A percentile compares a stretch with the other conserved stretches of the same genome.
phyloP scores from a whole-genome alignment of 2,329 filamentous ascomycete genomes.

The Cladosporium cucumerinum region DNA sequence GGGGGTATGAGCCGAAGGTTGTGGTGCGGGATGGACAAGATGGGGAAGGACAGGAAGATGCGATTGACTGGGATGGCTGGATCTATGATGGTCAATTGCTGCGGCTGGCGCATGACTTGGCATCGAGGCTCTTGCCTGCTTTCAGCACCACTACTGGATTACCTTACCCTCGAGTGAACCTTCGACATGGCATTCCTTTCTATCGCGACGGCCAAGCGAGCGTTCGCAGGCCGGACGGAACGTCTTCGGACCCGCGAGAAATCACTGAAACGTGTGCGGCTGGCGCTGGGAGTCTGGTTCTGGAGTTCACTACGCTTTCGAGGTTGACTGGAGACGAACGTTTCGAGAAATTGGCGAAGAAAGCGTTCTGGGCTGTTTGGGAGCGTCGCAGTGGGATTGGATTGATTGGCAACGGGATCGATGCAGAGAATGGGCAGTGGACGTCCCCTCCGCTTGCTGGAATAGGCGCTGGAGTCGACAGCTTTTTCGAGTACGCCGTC shows the following conservation, averaged over 20 bases:
- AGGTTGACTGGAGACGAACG: constrained; percentile 78
- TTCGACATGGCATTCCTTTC: constrained; percentile 86
- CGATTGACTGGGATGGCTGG: constrained; percentile 57
- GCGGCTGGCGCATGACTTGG: constrained; percentile 83
- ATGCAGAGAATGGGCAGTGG: constrained; percentile 88
- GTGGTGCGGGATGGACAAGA: constrained; percentile 19
- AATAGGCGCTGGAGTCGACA: constrained; percentile 94
- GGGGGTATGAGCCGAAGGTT: constrained; percentile 61
- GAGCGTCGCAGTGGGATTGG: constrained; percentile 77
- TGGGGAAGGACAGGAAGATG: constrained; percentile 34
- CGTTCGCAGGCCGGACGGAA: constrained; percentile 42
- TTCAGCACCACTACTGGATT: constrained; percentile 90
- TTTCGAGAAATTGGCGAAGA: constrained; percentile 87
- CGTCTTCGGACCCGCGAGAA: constrained; percentile 55
- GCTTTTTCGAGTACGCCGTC: constrained; percentile 96
- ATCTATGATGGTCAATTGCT: constrained; percentile 86
- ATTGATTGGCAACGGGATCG: constrained; percentile 85
- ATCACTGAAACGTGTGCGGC: constrained; percentile 96
- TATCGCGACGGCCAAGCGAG: constrained; percentile 59
- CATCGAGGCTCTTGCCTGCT: constrained; percentile 77
- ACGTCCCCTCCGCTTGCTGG: constrained; percentile 77
- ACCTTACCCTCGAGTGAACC: constrained; percentile 90
- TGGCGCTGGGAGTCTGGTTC: constrained; percentile 88
- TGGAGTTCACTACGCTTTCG: constrained; percentile 90
- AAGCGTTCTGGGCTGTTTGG: constrained; percentile 98